Evolutionary conservation across 73 alveolate species (phyloP), one percentile per base, ranked within the genome.

Genomic region (Paramecium tetraurelia): DNA sequence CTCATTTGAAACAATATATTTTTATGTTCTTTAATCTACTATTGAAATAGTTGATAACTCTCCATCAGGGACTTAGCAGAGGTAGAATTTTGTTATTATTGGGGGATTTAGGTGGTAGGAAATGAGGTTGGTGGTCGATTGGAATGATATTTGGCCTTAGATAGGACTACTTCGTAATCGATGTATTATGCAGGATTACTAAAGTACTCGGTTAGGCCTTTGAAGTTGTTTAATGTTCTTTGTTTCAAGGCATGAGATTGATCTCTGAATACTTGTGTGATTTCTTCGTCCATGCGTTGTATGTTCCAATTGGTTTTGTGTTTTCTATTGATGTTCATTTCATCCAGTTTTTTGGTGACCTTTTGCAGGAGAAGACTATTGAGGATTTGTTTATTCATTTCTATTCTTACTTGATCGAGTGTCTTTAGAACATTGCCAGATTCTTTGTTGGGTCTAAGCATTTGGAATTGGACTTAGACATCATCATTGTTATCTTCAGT

Each of bases 61-160:
- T 80, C 90, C 90, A 80, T 80, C 27, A 80, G 9, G 3, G 70
- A n/a, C 16, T 48, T 80, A 4, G 90, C 70, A 10, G 90, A 80
- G 11, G 46, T 8, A 80, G 90, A 44, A 12, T 59, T 80, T 35
- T 80, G 31, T 35, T 80, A n/a, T 22, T 27, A 40, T 43, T 40
- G 24, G 4, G 90, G 90, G 18, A 80, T 80, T 24, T 22, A 3
- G 3, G 90, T 43, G 11, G 57, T 36, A 22, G 90, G 90, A 80
- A 80, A 80, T 44, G 90, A 80, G 20, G 90, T 48, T 16, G 90
- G 90, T 16, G 90, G 90, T 46, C 90, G 21, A 80, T 80, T 80
- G 14, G 63, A 10, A 35, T 80, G 75, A 80, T 80, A 63, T 80
- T 80, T 80, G 7, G 90, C 90, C 22, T 46, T 80, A 3, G 90